phyloP scores from a whole-genome alignment of 352 stramenopile genomes.

The Globisporangium splendens region DNA sequence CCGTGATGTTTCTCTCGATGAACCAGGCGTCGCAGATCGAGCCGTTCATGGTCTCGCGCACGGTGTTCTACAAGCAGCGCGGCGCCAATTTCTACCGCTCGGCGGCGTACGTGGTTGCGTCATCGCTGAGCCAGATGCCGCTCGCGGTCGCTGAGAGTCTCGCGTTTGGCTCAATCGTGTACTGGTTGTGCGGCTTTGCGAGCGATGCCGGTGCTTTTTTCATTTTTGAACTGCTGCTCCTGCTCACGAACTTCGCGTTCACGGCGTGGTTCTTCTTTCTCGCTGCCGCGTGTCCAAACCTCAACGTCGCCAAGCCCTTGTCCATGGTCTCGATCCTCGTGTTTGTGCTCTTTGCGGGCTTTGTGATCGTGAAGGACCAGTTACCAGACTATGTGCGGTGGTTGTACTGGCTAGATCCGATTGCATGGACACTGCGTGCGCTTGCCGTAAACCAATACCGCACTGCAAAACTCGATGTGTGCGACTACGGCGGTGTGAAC shows the following conservation, averaged over 20 bases:
- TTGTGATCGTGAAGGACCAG: slow-evolving; percentile 45
- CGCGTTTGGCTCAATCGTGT: slow-evolving; percentile 83
- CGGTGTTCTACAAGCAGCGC: slow-evolving; percentile 87
- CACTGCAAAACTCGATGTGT: slow-evolving; percentile 28
- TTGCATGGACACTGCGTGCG: slow-evolving; percentile 48
- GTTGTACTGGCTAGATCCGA: slow-evolving; percentile 72
- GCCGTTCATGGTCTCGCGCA: slow-evolving; percentile 64
- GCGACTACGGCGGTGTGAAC: slow-evolving; percentile 29
- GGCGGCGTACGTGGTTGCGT: slow-evolving; percentile 75
- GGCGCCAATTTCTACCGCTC: slow-evolving; percentile 86
- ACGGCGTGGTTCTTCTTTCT: slow-evolving; percentile 53
- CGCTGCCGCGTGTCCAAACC: slow-evolving; percentile 26
- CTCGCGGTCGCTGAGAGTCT: slow-evolving; percentile 65
- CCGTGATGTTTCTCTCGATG: slow-evolving; percentile 78
- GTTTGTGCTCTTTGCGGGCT: slow-evolving; percentile 66
- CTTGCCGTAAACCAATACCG: slow-evolving; percentile 49
- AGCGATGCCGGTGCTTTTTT: slow-evolving; percentile 46
- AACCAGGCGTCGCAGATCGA: slow-evolving; percentile 73
- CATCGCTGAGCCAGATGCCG: slow-evolving; percentile 47
- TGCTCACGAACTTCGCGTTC: slow-evolving; percentile 57
- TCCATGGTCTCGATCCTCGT: slow-evolving; percentile 51
- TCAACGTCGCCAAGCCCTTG: slow-evolving; percentile 53
- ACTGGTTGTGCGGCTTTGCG: slow-evolving; percentile 83
- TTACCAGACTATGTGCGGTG: slow-evolving; percentile 56
- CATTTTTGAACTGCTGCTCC: slow-evolving; percentile 67